Base-by-base conservation (phyloP, 176 grass and related monocot species). In the Pontederia crassipes region DNA sequence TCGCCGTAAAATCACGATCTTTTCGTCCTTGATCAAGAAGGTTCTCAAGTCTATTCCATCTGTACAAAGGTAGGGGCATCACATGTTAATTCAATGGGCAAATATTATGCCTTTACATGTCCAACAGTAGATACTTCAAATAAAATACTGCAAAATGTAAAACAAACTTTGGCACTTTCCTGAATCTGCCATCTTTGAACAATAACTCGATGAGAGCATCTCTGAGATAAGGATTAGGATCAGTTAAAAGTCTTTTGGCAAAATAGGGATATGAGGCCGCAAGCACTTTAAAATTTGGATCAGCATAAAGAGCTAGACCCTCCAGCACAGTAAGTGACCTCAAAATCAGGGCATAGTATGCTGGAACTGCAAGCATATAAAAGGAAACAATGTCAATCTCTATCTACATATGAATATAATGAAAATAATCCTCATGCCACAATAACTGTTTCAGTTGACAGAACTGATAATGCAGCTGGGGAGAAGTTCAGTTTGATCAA, bases 251-350 rank as follows among this genome's bases (percentile, higher is more conserved):
- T 66, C 92, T 86, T 80, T 97, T 97, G 61, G 92, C 92, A 81
- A 97, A 97, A 75, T 97, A 97, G 56, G 92, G 92, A 67, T 97
- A 97, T 35, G 92, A 97, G 15, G 92, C 92, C 75, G 92, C 92
- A n/a, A 97, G 83, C 81, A 97, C 92, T 79, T 97, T 97, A 77
- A 91, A 97, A 72, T 97, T 74, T 7, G 92, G 92, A 60, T 97
- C 92, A 58, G 92, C 84, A 76, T 91, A 88, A 26, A 97, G 78
- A 15, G 92, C 92, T 66, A 97, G 62, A 79, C 92, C 92, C 83
- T 97, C 92, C 63, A 97, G 76, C 58, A 97, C 92, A 56, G 92
- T 97, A 55, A 97, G 84, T 9, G 92, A 97, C 57, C 92, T 77
- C 84, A 97, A 71, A 78, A 97, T 97, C 71, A 97, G 81, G 4